phyloP scores from a whole-genome alignment of 805 yeast species.

The Cyberlindnera misumaiensis region DNA sequence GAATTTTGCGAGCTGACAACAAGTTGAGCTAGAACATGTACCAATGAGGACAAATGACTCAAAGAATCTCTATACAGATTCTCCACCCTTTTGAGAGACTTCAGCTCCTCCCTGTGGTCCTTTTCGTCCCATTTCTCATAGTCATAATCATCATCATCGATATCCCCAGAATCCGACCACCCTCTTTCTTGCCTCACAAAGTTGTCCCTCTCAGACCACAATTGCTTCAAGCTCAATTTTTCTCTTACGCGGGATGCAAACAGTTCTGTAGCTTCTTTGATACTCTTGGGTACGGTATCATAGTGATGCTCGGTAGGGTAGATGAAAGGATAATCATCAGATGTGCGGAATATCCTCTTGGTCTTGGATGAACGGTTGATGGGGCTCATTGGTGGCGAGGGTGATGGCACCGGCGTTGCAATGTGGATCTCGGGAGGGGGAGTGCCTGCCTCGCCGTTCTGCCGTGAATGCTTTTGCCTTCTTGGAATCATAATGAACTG shows the following conservation, averaged over 20 bases:
- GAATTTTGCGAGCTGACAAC: constrained; percentile 31
- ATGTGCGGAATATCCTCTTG: constrained; percentile 54
- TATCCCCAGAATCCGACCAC: constrained; percentile 27
- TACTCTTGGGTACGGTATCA: constrained; percentile 54
- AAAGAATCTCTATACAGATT: constrained; percentile 46
- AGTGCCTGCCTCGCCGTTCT: constrained; percentile 37
- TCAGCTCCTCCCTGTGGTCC: constrained; percentile 27
- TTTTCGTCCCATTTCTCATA: constrained; percentile 19
- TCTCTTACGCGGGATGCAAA: constrained; percentile 56
- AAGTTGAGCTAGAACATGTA: constrained; percentile 56
- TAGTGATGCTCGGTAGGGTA: constrained; percentile 38
- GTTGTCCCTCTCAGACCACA: constrained; percentile 63
- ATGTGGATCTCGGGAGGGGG: constrained; percentile 53
- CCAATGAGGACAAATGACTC: constrained; percentile 54
- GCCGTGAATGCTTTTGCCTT: constrained; percentile 32
- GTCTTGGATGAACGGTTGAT: constrained; percentile 29
- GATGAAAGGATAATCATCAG: constrained; percentile 59
- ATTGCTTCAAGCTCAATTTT: constrained; percentile 60
- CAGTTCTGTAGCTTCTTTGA: constrained; percentile 71
- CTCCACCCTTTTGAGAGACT: constrained; percentile 51
- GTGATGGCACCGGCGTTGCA: constrained; percentile 88
- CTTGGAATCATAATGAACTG: constrained; percentile 55
- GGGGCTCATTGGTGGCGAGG: constrained; percentile 46
- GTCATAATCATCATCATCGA: constrained; percentile 25
- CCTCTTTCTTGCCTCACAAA: constrained; percentile 75